Evolutionary conservation across 176 grass and related monocot species (phyloP).

Genomic region (Neostapfia colusana): DNA sequence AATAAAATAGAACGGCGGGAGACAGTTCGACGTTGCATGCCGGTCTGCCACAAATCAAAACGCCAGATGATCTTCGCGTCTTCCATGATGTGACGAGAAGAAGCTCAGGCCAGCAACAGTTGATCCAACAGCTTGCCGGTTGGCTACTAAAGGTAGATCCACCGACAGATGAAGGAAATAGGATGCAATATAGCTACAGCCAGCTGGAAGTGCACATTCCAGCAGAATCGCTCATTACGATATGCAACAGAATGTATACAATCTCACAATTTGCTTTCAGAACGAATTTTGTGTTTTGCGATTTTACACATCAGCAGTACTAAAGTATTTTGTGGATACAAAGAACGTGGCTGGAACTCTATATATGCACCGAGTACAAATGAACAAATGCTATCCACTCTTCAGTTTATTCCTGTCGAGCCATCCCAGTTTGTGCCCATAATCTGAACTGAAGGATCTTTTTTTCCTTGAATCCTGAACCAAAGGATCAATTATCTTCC

Average conservation of each 20-base stretch:
- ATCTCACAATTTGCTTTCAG: not conserved
- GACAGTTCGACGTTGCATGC: not conserved
- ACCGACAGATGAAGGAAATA: conserved; percentile 26
- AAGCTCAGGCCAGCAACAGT: conserved; percentile 10
- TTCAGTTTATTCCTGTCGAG: conserved; percentile 28
- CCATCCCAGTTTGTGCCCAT: conserved; percentile 4
- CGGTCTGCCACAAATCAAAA: not conserved
- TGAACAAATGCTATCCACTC: conserved; percentile 30
- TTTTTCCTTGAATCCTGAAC: not conserved
- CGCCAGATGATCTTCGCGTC: conserved; percentile 14
- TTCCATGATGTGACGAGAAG: not conserved
- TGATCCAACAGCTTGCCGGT: not conserved
- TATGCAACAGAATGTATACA: not conserved
- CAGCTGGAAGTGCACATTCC: not conserved
- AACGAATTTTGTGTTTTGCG: conserved; percentile 8
- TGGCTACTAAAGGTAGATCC: conserved; percentile 28
- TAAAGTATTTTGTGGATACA: conserved; percentile 29
- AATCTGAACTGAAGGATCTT: not conserved
- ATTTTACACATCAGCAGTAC: conserved; percentile 30
- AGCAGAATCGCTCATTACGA: not conserved
- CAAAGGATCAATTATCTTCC: conserved; percentile 1
- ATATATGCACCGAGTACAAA: conserved; percentile 33
- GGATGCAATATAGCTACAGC: not conserved
- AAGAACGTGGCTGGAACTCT: conserved; percentile 34
- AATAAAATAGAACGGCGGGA: not conserved